These are phyloP conservation scores for Penicillium sp. DNA, from an alignment of 2,329 filamentous ascomycete genomes.

Conservation along the genomic window DNA sequence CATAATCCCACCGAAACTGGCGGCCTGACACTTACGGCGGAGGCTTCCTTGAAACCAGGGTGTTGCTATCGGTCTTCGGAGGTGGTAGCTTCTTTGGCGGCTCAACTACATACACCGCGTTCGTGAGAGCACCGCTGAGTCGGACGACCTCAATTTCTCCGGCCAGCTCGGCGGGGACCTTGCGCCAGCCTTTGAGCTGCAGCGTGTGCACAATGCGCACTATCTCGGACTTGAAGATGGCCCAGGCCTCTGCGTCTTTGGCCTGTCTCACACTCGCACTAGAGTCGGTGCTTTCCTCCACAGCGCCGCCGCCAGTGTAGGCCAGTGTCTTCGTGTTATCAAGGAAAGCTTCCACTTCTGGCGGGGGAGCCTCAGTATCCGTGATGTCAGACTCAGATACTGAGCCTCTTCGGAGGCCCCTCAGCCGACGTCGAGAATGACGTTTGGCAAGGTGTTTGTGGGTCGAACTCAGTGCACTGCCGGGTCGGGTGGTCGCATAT, in stretches of 20 bases:
- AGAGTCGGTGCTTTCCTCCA: constrained; percentile 41
- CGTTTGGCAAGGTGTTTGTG: constrained; percentile 21
- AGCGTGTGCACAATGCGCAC: constrained; percentile 85
- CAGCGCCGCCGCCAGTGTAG: constrained; percentile 58
- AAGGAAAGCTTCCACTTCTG: constrained; percentile 75
- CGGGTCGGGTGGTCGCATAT: constrained; percentile 37
- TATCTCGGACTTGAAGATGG: constrained; percentile 87
- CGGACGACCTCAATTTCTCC: constrained; percentile 46
- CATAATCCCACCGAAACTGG: background rate
- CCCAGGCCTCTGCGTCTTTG: constrained; percentile 74
- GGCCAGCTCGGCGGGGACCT: constrained; percentile 56
- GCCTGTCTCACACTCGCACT: constrained; percentile 49
- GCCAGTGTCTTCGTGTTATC: constrained; percentile 88
- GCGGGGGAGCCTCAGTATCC: constrained; percentile 78
- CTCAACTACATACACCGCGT: constrained; percentile 90
- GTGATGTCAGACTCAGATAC: constrained; percentile 83
- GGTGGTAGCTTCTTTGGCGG: constrained; percentile 64
- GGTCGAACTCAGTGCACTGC: constrained; percentile 16
- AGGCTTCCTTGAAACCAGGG: constrained; percentile 43
- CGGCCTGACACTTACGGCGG: constrained; percentile 48
- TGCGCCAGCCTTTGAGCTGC: constrained; percentile 85
- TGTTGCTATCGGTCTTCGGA: constrained; percentile 39
- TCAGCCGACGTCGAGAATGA: constrained; percentile 35
- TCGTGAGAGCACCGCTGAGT: constrained; percentile 84
- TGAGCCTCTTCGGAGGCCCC: constrained; percentile 43